Conservation (phyloP, 2,329 filamentous ascomycete species). For the Fusarium oxysporum region DNA sequence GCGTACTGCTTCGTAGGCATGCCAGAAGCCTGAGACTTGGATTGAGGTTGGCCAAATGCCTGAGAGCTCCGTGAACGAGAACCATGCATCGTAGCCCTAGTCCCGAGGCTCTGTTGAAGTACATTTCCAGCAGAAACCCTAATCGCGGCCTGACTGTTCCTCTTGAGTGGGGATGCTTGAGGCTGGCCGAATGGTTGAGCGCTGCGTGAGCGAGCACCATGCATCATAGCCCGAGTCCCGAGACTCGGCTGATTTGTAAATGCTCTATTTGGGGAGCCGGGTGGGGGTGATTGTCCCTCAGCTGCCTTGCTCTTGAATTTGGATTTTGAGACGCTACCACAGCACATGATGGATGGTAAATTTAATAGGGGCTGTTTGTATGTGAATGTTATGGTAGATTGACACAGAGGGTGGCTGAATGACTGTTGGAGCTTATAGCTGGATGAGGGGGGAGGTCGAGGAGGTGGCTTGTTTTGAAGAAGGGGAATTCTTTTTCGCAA, state of each 20-base stretch:
- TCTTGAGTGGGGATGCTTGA: not conserved
- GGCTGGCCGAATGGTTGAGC: not conserved
- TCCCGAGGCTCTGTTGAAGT: too few relatives aligned
- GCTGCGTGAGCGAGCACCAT: not conserved
- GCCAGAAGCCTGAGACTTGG: too few relatives aligned
- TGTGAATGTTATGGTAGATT: rapidly evolving
- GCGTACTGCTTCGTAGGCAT: too few relatives aligned
- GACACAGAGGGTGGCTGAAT: too few relatives aligned
- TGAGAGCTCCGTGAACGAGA: too few relatives aligned
- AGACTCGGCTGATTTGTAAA: not conserved
- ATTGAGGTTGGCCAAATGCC: too few relatives aligned
- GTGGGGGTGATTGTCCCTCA: not conserved
- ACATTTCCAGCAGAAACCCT: too few relatives aligned
- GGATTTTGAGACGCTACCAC: not conserved
- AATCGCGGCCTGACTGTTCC: too few relatives aligned
- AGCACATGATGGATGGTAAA: not conserved
- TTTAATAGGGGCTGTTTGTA: not conserved
- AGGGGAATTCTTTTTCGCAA: not conserved
- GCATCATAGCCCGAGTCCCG: not conserved
- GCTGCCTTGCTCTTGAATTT: not conserved
- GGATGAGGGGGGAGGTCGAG: not conserved
- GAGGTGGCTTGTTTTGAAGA: not conserved
- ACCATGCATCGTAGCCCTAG: too few relatives aligned
- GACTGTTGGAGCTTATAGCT: too few relatives aligned
- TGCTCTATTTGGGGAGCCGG: not conserved